Conservation (phyloP, 495 filamentous ascomycete genomes). For the Podospora didyma region DNA sequence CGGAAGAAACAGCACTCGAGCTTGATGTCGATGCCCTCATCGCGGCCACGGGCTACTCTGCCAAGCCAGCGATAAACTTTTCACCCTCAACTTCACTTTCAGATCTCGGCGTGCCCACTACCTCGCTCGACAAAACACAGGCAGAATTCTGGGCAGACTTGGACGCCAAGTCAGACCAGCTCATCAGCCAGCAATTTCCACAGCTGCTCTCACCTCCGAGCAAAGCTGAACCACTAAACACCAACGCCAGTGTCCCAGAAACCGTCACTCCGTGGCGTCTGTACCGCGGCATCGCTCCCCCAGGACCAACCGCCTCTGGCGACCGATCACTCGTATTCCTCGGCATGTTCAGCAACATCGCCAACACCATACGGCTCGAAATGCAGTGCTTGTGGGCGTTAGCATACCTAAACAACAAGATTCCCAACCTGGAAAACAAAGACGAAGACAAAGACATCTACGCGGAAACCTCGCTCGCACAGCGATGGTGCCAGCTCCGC, state of each 20-base stretch:
- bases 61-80: slow-evolving; percentile 17
- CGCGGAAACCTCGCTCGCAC: slow-evolving; percentile 50
- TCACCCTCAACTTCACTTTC: slow-evolving; percentile 1
- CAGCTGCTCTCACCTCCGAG: too few species aligned
- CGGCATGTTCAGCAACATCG: slow-evolving; percentile 58
- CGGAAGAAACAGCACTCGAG: slow-evolving; percentile 25
- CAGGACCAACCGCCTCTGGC: slow-evolving; percentile 23
- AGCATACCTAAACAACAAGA: slow-evolving; percentile 39
- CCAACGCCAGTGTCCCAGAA: too few species aligned
- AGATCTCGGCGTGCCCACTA: slow-evolving; percentile 15
- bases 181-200: slow-evolving; percentile 58
- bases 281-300: slow-evolving; percentile 65
- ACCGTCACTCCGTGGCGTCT: slow-evolving; percentile 43
- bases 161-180: slow-evolving; percentile 46
- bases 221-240: too few species aligned
- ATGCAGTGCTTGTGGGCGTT: slow-evolving; percentile 25
- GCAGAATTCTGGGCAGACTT: slow-evolving; percentile 13
- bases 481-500: slow-evolving; percentile 54
- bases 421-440: slow-evolving; percentile 19
- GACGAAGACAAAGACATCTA: slow-evolving; percentile 27
- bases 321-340: slow-evolving; percentile 52
- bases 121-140: slow-evolving; percentile 5
- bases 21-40: slow-evolving; percentile 58
- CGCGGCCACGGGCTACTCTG: slow-evolving; percentile 56
- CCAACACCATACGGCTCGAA: slow-evolving; percentile 33